These are phyloP conservation scores for Anthracocystis panici-leucophaei DNA, from an alignment of 1,284 basidiomycete species.

Conservation along the genomic window DNA sequence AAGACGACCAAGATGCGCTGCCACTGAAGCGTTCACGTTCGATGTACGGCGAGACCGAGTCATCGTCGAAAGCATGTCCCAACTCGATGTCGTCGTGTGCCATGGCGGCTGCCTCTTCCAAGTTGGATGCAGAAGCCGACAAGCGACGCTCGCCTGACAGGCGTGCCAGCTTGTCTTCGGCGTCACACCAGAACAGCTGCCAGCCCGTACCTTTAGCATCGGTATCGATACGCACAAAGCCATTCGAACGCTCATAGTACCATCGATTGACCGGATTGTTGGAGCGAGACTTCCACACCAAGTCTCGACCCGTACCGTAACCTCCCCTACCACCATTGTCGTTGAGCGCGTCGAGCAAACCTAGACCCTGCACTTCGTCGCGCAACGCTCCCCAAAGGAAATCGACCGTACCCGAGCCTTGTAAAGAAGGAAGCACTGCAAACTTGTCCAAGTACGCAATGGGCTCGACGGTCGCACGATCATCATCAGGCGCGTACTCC, in stretches of 20 bases:
- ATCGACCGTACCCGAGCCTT: slow-evolving; percentile 98
- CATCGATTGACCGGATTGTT: slow-evolving; percentile 98
- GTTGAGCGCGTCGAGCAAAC: slow-evolving; percentile 91
- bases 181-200: slow-evolving; percentile 99
- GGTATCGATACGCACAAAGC: slow-evolving; percentile 80
- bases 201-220: slow-evolving; percentile 71
- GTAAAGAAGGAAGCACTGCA: slow-evolving; percentile 90
- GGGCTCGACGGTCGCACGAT: slow-evolving; percentile 42
- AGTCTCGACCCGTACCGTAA: slow-evolving; percentile 86
- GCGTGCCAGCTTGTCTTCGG: slow-evolving; percentile 77
- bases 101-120: slow-evolving; percentile 40
- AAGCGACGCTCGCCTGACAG: slow-evolving; percentile 59
- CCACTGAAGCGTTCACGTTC: slow-evolving; percentile 1
- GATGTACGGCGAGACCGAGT: slow-evolving; percentile 6
- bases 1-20: slow-evolving; percentile 2
- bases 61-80: slow-evolving; percentile 22
- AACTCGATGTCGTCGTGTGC: slow-evolving; percentile 45
- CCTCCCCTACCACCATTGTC: slow-evolving; percentile 87
- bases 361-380: slow-evolving; percentile 97
- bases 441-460: slow-evolving; percentile 99
- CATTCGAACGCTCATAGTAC: slow-evolving; percentile 97
- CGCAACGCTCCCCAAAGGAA: slow-evolving; percentile 99
- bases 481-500: slow-evolving; percentile 73
- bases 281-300: slow-evolving; percentile 92
- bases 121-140: slow-evolving; percentile 33